A percentile compares a stretch with the other conserved stretches of the same genome.
Evolutionary conservation across 2,329 filamentous ascomycete genomes (phyloP).

Genomic region (Endoconidiophora polonica): DNA sequence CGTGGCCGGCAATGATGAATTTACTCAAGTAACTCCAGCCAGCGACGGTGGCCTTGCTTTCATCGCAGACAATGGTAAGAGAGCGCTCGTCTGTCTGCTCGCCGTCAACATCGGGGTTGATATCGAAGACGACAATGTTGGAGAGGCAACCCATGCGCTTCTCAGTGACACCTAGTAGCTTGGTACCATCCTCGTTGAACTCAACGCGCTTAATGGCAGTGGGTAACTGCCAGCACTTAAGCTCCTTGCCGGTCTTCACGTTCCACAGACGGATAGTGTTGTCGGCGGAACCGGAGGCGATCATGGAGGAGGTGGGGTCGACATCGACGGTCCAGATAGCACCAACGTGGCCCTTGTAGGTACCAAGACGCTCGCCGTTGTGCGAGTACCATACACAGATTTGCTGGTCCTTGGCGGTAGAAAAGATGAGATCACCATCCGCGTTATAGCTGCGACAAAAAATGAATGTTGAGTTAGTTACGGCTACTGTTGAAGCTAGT

Average conservation of each 20-base stretch:
- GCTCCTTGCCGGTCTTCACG: constrained; percentile 73
- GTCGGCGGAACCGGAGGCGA: constrained; percentile 91
- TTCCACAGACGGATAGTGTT: constrained; percentile 98
- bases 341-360: constrained; percentile 92
- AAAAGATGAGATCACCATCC: constrained; percentile 95
- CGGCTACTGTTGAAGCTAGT: not conserved
- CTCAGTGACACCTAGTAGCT: constrained; percentile 87
- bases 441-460: constrained; percentile 52
- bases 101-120: constrained; percentile 66
- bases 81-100: constrained; percentile 71
- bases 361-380: constrained; percentile 94
- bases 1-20: constrained; percentile 95
- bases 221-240: constrained; percentile 96
- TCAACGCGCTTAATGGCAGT: constrained; percentile 96
- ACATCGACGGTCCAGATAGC: constrained; percentile 98
- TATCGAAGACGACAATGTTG: constrained; percentile 84
- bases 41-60: constrained; percentile 93
- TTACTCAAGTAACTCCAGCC: constrained; percentile 89
- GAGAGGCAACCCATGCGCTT: constrained; percentile 95
- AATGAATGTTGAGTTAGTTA: constrained; percentile 12
- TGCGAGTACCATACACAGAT: constrained; percentile 95
- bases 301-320: constrained; percentile 76
- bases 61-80: constrained; percentile 80
- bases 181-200: constrained; percentile 85
- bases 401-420: constrained; percentile 86